A percentile compares a stretch with the other conserved stretches of the same genome.
Evolutionary conservation across 2,329 filamentous ascomycete genomes (phyloP).

Genomic region (Sporothrix inflata): DNA sequence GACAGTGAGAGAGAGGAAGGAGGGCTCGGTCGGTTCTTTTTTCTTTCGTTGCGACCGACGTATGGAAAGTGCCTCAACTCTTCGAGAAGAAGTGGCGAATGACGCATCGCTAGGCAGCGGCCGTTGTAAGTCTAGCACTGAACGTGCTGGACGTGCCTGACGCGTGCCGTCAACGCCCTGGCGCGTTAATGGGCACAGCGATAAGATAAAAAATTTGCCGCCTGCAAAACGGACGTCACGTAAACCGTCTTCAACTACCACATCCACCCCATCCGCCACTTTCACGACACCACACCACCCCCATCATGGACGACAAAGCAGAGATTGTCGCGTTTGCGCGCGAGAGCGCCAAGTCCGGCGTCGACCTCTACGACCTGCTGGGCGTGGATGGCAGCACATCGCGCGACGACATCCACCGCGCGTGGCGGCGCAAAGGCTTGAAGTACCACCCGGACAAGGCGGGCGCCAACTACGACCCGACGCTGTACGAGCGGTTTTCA

Average conservation of each 20-base stretch:
- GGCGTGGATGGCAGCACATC: conserved; percentile 65
- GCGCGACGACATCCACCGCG: conserved; percentile 76
- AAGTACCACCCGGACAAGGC: conserved; percentile 95
- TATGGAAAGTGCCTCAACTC: no score
- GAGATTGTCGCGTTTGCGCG: conserved; percentile 58
- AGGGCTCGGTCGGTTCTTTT: neutral
- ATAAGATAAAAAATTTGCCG: conserved; percentile 26
- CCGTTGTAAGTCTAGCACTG: conserved; percentile 1
- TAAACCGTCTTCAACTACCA: neutral
- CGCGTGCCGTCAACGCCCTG: neutral
- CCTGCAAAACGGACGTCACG: no score
- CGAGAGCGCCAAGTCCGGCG: conserved; percentile 62
- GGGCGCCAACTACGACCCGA: conserved; percentile 71
- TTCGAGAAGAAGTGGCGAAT: conserved; percentile 1
- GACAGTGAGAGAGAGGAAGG: conserved; percentile 1
- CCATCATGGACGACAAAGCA: conserved; percentile 41
- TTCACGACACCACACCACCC: neutral
- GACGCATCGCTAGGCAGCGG: neutral
- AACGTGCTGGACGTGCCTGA: neutral
- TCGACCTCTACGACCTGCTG: conserved; percentile 80
- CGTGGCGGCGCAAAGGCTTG: conserved; percentile 77
- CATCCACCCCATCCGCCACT: neutral
- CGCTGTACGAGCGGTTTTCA: conserved; percentile 83
- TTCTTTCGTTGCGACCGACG: no score
- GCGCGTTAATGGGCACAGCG: conserved; percentile 22